Conservation (phyloP, 495 filamentous ascomycete species). For the Neurospora intermedia region DNA sequence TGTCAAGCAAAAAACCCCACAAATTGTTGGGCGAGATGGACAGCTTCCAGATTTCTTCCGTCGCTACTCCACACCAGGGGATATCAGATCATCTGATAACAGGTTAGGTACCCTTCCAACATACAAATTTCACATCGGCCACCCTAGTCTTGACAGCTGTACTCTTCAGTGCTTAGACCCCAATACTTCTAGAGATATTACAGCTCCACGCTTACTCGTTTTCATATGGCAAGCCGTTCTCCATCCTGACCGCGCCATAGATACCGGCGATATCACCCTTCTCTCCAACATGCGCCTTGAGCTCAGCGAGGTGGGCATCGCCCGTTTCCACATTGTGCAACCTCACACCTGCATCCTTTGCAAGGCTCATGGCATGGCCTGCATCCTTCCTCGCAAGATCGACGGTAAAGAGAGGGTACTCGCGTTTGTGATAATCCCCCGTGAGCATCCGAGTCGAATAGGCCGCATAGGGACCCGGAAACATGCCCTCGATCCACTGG, state of each 20-base stretch:
- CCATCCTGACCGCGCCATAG: constrained; percentile 64
- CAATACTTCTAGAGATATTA: neutral
- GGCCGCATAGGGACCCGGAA: constrained; percentile 51
- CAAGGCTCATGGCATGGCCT: constrained; percentile 60
- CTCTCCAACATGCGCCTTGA: constrained; percentile 62
- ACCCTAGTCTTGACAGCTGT: neutral
- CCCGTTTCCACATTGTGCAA: constrained; percentile 57
- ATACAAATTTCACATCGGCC: neutral
- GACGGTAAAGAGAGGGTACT: constrained; percentile 72
- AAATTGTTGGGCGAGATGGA: neutral
- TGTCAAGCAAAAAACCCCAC: neutral
- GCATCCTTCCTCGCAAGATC: constrained; percentile 82
- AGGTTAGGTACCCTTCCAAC: neutral
- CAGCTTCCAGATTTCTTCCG: neutral
- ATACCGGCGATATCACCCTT: constrained; percentile 77
- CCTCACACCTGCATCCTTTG: constrained; percentile 46
- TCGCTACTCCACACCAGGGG: neutral
- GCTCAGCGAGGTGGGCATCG: constrained; percentile 50
- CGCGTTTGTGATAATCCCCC: constrained; percentile 57
- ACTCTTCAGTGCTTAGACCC: neutral
- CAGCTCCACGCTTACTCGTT: constrained; percentile 24
- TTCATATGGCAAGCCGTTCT: constrained; percentile 61
- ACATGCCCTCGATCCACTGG: constrained; percentile 55
- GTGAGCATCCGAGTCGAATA: constrained; percentile 64
- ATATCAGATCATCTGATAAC: neutral